These are phyloP conservation scores for Conoideocrella luteorostrata DNA, from an alignment of 2,329 filamentous ascomycete genomes.

Conservation along the genomic window DNA sequence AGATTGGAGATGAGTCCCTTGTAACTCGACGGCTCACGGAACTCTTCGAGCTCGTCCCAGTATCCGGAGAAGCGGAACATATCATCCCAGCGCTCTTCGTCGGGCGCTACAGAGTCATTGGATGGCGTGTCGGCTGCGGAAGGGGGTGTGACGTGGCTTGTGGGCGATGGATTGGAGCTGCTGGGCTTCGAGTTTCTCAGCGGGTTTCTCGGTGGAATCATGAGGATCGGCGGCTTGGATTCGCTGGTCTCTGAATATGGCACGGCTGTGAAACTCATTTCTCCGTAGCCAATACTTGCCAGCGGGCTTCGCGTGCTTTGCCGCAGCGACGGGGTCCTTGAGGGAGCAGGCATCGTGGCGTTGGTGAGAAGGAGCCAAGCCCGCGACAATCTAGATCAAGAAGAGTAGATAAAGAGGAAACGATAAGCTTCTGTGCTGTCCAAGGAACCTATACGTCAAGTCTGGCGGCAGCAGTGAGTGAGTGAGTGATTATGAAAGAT, in stretches of 20 bases:
- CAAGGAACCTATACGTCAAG: no score
- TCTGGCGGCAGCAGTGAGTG: no score
- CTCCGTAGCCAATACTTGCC: no score
- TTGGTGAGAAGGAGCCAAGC: no score
- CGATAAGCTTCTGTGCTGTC: no score
- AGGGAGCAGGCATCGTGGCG: no score
- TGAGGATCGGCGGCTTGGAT: constrained; percentile 1
- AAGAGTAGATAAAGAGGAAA: no score
- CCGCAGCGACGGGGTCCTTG: no score
- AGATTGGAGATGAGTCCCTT: neutral
- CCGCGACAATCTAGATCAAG: no score
- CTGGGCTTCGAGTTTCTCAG: neutral
- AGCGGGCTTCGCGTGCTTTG: no score
- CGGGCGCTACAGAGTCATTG: neutral
- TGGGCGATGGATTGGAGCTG: neutral
- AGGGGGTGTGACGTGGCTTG: neutral
- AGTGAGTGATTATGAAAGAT: no score
- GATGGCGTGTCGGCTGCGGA: neutral
- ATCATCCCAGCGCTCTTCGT: neutral
- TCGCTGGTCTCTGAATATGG: constrained; percentile 1
- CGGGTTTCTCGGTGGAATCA: constrained; percentile 1
- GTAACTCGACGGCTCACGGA: neutral
- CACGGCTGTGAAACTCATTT: neutral
- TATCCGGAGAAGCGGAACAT: neutral
- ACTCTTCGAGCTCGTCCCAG: constrained; percentile 5